Conservation (phyloP, 2,329 filamentous ascomycete species). For the Penicillium paneum region DNA sequence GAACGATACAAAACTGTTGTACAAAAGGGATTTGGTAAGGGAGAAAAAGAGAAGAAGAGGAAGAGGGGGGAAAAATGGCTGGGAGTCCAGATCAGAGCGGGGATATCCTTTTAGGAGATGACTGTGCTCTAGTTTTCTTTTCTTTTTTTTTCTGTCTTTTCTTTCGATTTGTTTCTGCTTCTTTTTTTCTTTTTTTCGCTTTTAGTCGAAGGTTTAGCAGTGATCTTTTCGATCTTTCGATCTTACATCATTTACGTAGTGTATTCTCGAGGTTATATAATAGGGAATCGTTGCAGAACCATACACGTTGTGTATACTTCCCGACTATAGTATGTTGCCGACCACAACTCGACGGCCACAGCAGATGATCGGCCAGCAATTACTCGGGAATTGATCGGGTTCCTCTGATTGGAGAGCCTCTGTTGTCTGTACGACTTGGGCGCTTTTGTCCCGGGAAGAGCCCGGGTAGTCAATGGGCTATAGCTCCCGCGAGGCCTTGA, state of each 20-base stretch:
- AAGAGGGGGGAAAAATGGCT: slow-evolving; percentile 21
- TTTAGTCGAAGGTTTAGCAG: not conserved
- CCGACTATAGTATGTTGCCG: not conserved
- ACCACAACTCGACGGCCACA: not conserved
- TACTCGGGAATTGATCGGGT: slow-evolving; percentile 19
- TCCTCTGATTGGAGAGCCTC: slow-evolving; percentile 20
- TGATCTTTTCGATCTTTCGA: not conserved
- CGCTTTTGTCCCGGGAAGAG: slow-evolving; percentile 14
- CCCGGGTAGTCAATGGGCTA: slow-evolving; percentile 14
- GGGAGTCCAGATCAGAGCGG: slow-evolving; percentile 23
- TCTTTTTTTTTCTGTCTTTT: slow-evolving; percentile 1
- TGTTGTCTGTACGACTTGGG: slow-evolving; percentile 17
- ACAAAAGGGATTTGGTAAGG: slow-evolving; percentile 21
- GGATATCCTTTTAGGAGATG: slow-evolving; percentile 13
- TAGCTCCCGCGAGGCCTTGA: not conserved
- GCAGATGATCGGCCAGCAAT: slow-evolving; percentile 2
- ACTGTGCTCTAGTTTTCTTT: not conserved
- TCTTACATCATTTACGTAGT: not conserved
- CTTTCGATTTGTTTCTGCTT: not conserved
- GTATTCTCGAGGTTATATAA: not conserved
- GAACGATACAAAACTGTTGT: slow-evolving; percentile 24
- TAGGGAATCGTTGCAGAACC: not conserved
- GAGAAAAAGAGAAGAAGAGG: slow-evolving; percentile 16
- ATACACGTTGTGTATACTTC: not conserved
- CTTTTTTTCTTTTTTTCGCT: not conserved